Conservation (phyloP, 345 rosid species). For the Trapa incisa region DNA sequence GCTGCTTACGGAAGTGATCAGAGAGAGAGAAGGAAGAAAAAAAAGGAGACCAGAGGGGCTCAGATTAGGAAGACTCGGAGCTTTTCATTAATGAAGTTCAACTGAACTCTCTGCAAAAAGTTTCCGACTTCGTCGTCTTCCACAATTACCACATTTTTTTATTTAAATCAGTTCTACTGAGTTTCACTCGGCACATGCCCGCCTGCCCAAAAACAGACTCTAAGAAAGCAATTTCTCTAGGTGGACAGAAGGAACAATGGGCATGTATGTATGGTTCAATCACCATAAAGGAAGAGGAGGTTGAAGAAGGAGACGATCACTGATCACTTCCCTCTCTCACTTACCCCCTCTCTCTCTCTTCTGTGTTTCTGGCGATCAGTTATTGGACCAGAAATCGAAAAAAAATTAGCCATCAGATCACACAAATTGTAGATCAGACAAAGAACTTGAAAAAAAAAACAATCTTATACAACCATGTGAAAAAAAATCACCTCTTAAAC, state of each 20-base stretch:
- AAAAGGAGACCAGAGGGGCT: neutral
- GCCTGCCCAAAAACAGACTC: slow-evolving; percentile 31
- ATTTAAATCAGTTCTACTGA: neutral
- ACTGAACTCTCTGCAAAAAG: neutral
- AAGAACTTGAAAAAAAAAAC: too few species aligned
- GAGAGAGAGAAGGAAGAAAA: neutral
- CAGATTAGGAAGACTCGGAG: neutral
- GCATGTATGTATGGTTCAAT: slow-evolving; percentile 45
- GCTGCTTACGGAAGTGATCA: neutral
- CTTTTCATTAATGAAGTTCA: neutral
- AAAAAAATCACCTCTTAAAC: neutral
- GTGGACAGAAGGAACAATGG: slow-evolving; percentile 46
- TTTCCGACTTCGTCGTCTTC: neutral
- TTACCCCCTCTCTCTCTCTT: neutral
- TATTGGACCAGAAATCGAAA: slow-evolving; percentile 3
- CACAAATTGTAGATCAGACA: neutral
- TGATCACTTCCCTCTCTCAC: neutral
- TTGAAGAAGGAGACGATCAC: neutral
- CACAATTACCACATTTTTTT: neutral
- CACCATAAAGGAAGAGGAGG: slow-evolving; percentile 1
- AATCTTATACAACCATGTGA: too few species aligned
- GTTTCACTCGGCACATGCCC: too few species aligned
- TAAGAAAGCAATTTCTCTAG: slow-evolving; percentile 33
- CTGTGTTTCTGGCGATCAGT: neutral
- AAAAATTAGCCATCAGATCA: neutral